These are phyloP conservation scores for Neonectria sp. DNA, from an alignment of 2,329 filamentous ascomycete genomes.

Conservation along the genomic window DNA sequence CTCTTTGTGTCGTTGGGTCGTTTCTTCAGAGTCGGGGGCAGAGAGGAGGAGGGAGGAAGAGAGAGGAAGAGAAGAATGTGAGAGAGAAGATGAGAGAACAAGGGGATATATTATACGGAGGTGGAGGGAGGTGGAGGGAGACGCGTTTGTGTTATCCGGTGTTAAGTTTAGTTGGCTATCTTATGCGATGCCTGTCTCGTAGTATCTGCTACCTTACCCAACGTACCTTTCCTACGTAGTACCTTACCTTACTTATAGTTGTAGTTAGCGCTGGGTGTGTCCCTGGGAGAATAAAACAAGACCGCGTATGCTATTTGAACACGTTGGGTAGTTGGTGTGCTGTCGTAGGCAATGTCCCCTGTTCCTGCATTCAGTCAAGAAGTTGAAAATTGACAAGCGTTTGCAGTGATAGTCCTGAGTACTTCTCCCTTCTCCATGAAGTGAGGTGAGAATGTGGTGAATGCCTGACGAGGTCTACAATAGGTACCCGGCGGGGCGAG, in stretches of 20 bases:
- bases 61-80: constrained; percentile 12
- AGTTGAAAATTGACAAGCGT: constrained; percentile 9
- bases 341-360: constrained; percentile 25
- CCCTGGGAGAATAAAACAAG: constrained; percentile 15
- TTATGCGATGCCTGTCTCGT: constrained; percentile 26
- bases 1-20: constrained; percentile 28
- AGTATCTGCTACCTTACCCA: constrained; percentile 12
- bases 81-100: background rate
- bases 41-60: background rate
- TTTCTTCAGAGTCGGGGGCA: constrained; percentile 7
- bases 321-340: constrained; percentile 30
- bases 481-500: too few relatives aligned
- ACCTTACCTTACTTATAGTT: constrained; percentile 14
- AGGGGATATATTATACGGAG: constrained; percentile 11
- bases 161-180: constrained; percentile 23
- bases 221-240: constrained; percentile 13
- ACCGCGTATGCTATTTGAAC: constrained; percentile 33
- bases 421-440: too few relatives aligned
- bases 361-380: constrained; percentile 4
- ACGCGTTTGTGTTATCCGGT: constrained; percentile 6
- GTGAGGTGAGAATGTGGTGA: background rate
- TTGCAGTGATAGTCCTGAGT: background rate
- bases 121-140: constrained; percentile 3
- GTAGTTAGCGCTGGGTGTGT: constrained; percentile 6
- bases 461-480: too few relatives aligned